Conservation (phyloP, 192 early-diverging fungal genomes). For the Spizellomyces punctatus region DNA sequence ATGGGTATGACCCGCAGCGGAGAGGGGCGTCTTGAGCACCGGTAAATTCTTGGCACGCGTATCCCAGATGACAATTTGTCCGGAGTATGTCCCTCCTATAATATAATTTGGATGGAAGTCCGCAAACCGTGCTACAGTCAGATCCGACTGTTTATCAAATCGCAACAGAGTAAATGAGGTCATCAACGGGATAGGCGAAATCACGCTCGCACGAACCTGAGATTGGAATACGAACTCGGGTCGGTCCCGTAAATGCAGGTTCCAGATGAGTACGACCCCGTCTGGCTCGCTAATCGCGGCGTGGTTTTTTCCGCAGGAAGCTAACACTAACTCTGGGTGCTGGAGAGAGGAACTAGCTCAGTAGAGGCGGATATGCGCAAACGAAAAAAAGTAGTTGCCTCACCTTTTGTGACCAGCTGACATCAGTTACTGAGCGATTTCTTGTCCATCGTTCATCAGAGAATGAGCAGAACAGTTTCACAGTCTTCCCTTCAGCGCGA, state of each 20-base stretch:
- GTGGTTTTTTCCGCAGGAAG: constrained; percentile 91
- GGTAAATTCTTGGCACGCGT: constrained; percentile 83
- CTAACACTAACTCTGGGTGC: constrained; percentile 86
- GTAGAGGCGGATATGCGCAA: too few relatives aligned
- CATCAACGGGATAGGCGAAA: not conserved
- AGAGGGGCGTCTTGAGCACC: constrained; percentile 91
- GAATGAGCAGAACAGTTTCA: constrained; percentile 73
- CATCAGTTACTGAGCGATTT: constrained; percentile 88
- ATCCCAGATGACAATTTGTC: constrained; percentile 98
- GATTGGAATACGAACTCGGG: constrained; percentile 96
- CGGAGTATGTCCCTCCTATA: constrained; percentile 96
- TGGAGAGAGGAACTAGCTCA: constrained; percentile 24
- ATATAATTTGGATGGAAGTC: constrained; percentile 91
- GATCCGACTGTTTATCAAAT: constrained; percentile 64
- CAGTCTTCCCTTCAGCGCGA: constrained; percentile 60
- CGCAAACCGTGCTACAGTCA: constrained; percentile 86
- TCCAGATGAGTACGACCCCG: constrained; percentile 96
- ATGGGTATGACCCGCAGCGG: constrained; percentile 93
- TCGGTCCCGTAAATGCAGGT: constrained; percentile 78
- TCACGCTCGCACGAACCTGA: constrained; percentile 48
- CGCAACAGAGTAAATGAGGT: not conserved
- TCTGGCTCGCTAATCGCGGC: constrained; percentile 86
- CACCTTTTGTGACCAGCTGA: constrained; percentile 87
- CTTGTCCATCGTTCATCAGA: constrained; percentile 83
- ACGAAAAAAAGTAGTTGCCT: not conserved